Conservation (phyloP, 805 yeast genomes). For the Monosporozyma yasuniensis region DNA sequence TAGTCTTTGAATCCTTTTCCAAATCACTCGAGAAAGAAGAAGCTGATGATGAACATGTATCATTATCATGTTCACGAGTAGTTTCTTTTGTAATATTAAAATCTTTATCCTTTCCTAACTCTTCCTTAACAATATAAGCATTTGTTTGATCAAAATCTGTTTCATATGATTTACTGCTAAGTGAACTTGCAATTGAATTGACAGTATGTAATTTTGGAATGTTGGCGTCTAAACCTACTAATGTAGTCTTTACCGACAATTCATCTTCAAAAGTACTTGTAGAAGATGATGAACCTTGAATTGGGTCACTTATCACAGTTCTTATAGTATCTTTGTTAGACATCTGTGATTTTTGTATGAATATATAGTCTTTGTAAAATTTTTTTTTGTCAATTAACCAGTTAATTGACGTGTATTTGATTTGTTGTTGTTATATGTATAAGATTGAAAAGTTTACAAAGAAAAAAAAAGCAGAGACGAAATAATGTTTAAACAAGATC, state of each 20-base stretch:
- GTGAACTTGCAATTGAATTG: constrained; percentile 1
- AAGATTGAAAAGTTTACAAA: too few species aligned
- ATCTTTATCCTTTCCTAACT: background rate
- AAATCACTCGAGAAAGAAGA: background rate
- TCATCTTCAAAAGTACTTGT: background rate
- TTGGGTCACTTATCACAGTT: background rate
- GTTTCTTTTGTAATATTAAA: background rate
- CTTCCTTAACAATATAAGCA: background rate
- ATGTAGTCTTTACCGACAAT: background rate
- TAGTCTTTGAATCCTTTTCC: background rate
- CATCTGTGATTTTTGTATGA: background rate
- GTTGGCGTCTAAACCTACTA: background rate
- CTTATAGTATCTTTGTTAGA: background rate
- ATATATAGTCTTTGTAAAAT: too few species aligned
- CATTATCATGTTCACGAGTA: constrained; percentile 4
- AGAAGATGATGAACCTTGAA: background rate
- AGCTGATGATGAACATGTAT: background rate
- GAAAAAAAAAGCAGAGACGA: too few species aligned
- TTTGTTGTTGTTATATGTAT: too few species aligned
- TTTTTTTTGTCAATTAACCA: background rate
- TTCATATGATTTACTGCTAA: background rate
- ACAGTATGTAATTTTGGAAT: constrained; percentile 3
- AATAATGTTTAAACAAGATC: too few species aligned
- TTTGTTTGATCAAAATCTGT: background rate
- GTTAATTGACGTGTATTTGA: too few species aligned